A percentile compares a stretch with the other conserved stretches of the same genome.
These are phyloP conservation scores for Zelonia costaricensis DNA, from an alignment of 208 protist species.

Conservation along the genomic window DNA sequence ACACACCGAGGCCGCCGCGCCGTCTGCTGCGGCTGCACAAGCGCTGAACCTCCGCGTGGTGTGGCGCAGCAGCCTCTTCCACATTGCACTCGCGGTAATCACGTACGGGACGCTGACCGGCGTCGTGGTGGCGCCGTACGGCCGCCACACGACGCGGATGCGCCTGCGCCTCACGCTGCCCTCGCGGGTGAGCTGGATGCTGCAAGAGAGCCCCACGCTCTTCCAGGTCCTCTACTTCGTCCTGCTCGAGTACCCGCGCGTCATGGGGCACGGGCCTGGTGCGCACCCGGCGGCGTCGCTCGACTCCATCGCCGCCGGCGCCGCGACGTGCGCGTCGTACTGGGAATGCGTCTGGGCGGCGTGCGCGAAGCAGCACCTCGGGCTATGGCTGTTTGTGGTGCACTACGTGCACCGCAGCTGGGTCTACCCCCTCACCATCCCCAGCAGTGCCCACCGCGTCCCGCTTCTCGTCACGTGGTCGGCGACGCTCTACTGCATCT, in stretches of 20 bases:
- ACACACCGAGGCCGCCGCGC: conserved; percentile 1
- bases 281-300: not conserved
- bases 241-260: conserved; percentile 47
- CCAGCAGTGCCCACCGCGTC: conserved; percentile 30
- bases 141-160: conserved; percentile 26
- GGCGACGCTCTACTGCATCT: conserved; percentile 74
- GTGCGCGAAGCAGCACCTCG: conserved; percentile 29
- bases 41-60: conserved; percentile 26
- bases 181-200: conserved; percentile 47
- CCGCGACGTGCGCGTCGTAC: conserved; percentile 18
- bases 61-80: conserved; percentile 17
- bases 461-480: conserved; percentile 53
- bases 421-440: conserved; percentile 57
- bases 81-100: conserved; percentile 31
- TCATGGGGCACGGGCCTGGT: conserved; percentile 17
- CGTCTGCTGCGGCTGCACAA: conserved; percentile 8
- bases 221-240: conserved; percentile 67
- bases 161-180: conserved; percentile 30
- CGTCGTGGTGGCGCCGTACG: conserved; percentile 41
- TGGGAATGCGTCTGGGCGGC: conserved; percentile 16
- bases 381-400: conserved; percentile 57
- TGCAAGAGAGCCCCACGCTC: conserved; percentile 79
- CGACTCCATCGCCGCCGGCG: not conserved
- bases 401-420: conserved; percentile 80
- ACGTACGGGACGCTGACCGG: conserved; percentile 32